These are phyloP conservation scores for Eimeria nieschulzi DNA, from an alignment of 169 alveolate species.

Conservation along the genomic window DNA sequence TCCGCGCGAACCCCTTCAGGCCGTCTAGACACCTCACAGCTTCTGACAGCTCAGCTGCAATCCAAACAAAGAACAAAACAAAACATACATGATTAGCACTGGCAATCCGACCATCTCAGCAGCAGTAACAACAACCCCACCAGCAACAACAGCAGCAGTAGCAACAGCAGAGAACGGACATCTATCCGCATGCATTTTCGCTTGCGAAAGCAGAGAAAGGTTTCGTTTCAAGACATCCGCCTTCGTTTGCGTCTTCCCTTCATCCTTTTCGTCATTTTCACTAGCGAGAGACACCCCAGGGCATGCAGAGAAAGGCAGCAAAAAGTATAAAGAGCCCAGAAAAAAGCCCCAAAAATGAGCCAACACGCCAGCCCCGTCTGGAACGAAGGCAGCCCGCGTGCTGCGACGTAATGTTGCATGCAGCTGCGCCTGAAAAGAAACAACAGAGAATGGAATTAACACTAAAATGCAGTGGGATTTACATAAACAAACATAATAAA, in stretches of 20 bases:
- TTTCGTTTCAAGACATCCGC: background rate
- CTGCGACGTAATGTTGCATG: background rate
- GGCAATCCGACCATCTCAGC: too few species aligned
- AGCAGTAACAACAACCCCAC: too few species aligned
- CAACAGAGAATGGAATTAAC: background rate
- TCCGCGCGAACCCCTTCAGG: constrained; percentile 1
- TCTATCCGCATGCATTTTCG: background rate
- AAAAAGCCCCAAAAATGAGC: background rate
- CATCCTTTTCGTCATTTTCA: background rate
- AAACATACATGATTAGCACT: background rate
- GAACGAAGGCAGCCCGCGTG: constrained; percentile 17
- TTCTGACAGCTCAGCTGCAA: background rate
- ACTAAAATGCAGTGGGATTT: background rate
- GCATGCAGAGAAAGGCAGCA: background rate
- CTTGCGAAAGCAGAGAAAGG: background rate
- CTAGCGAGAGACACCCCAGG: background rate
- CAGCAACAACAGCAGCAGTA: constrained; percentile 1
- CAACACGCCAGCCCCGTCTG: background rate
- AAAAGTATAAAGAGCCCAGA: background rate
- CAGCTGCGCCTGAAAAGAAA: background rate
- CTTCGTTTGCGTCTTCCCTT: background rate
- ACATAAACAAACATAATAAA: background rate
- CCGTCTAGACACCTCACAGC: constrained; percentile 6
- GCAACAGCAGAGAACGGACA: background rate
- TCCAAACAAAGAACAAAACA: too few species aligned